Conservation (phyloP, 495 filamentous ascomycete genomes). For the Hypoxylon cercidicola region DNA sequence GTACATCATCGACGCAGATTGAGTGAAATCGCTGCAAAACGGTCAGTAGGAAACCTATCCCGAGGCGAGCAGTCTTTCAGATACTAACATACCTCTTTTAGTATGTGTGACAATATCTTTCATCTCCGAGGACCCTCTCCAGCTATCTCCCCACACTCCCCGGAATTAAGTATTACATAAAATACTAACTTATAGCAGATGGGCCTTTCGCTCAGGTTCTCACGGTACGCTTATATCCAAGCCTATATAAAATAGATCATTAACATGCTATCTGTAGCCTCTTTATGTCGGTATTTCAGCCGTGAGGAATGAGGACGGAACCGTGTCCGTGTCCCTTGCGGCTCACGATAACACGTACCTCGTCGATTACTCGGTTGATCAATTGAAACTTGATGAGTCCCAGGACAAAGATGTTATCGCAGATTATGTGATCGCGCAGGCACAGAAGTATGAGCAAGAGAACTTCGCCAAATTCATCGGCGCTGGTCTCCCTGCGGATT, state of each 20-base stretch:
- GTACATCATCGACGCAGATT: slow-evolving; percentile 31
- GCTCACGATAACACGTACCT: slow-evolving; percentile 83
- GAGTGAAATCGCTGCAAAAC: slow-evolving; percentile 37
- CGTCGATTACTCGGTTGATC: slow-evolving; percentile 75
- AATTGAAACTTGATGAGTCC: slow-evolving; percentile 54
- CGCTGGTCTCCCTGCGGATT: slow-evolving; percentile 63
- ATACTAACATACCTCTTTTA: slow-evolving; percentile 21
- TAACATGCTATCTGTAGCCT: slow-evolving; percentile 56
- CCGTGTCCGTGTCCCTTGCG: slow-evolving; percentile 69
- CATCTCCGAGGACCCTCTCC: not conserved
- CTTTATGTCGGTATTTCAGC: slow-evolving; percentile 73
- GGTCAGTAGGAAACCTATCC: slow-evolving; percentile 25
- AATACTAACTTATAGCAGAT: slow-evolving; percentile 42
- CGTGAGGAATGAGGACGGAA: slow-evolving; percentile 59
- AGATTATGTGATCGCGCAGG: slow-evolving; percentile 63
- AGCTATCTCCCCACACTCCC: not conserved
- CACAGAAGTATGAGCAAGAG: slow-evolving; percentile 66
- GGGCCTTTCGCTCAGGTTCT: slow-evolving; percentile 56
- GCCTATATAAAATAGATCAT: slow-evolving; percentile 4
- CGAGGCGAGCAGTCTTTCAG: too few species aligned
- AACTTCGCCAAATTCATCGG: slow-evolving; percentile 77
- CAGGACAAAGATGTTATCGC: slow-evolving; percentile 58
- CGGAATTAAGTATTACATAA: not conserved
- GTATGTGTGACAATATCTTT: slow-evolving; percentile 19
- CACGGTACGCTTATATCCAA: slow-evolving; percentile 49